Conservation (phyloP, 2,329 filamentous ascomycete genomes). For the Neofusicoccum laricinum region DNA sequence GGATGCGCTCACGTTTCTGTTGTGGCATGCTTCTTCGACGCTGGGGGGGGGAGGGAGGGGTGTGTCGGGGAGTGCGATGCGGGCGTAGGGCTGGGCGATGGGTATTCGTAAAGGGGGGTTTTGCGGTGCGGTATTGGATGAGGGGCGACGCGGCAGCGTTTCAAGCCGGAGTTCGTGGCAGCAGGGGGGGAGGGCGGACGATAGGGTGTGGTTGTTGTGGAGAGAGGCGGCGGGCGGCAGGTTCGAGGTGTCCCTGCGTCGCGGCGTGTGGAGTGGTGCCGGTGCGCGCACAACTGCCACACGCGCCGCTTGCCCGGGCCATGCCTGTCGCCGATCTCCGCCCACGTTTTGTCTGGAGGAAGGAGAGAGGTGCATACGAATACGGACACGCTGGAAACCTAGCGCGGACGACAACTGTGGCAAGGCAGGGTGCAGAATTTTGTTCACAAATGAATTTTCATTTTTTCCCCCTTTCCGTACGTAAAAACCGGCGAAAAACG, state of each 20-base stretch:
- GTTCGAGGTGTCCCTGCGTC: not conserved
- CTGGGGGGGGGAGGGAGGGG: not conserved
- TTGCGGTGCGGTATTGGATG: too few species aligned
- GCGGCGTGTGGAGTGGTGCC: not conserved
- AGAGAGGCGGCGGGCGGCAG: not conserved
- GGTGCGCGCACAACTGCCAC: too few species aligned
- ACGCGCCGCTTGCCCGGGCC: not conserved
- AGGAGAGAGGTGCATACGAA: not conserved
- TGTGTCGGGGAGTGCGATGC: not conserved
- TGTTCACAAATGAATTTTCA: not conserved
- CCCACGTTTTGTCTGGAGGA: not conserved
- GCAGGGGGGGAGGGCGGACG: too few species aligned
- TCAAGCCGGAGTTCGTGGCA: too few species aligned
- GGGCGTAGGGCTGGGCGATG: too few species aligned
- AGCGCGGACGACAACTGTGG: not conserved
- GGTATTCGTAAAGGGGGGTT: too few species aligned
- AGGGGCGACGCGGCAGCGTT: too few species aligned
- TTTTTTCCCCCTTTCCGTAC: not conserved
- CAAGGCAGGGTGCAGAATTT: not conserved
- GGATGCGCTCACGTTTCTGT: too few species aligned
- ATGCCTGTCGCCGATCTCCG: not conserved
- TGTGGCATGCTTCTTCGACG: too few species aligned
- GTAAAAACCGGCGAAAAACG: not conserved
- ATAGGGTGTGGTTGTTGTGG: not conserved
- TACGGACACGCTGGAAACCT: not conserved